Base-by-base conservation (phyloP, 1,139 yeast genomes). In the Suhomyces bolitotheri region DNA sequence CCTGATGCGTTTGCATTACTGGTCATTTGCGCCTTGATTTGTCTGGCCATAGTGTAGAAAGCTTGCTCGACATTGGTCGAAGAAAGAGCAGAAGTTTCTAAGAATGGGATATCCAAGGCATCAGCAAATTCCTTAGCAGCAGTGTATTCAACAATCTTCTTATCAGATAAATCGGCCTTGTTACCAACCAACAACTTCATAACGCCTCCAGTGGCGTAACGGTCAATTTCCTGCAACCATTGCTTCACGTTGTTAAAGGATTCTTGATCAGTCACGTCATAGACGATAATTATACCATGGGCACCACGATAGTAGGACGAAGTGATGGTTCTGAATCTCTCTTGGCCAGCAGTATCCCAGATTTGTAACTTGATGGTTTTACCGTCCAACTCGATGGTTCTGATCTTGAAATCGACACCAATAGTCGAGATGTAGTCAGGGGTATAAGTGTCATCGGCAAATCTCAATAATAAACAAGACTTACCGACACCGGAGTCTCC, bases 271-370 rank as follows among this genome's bases (percentile, higher is more conserved):
- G 98, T 94, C 35, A 92, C 97, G 62, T 92, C 98, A 63, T 92
- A 92, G 36, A 92, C 98, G 52, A 92, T 92, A 56, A 92, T 92
- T 62, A 92, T 92, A 45, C 98, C 98, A 57, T 90, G 97, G 16
- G 98, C 97, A 36, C 98, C 98, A 61, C 98, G 83, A 73, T 92
- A 92, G 71, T 94, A 92, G 9, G 97, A 88, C 10, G 97, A 87
- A 8, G 98, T 94, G 68, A 92, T 92, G 39, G 98, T 92, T 69
- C 97, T 81, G 71, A 92, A 92, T 53, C 98, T 76, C 64, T 92
- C 98, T 70, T 92, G 98, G 27, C 98, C 98, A 7, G 98, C 98
- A 36, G 98, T 92, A 61, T 92, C 98, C 98, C 98, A 92, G 59
- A 92, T 90, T 68, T 92, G 98, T 55, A 94, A 76, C 71, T 92